Base-by-base conservation (phyloP, 83 land plant species). In the Picea mariana region DNA sequence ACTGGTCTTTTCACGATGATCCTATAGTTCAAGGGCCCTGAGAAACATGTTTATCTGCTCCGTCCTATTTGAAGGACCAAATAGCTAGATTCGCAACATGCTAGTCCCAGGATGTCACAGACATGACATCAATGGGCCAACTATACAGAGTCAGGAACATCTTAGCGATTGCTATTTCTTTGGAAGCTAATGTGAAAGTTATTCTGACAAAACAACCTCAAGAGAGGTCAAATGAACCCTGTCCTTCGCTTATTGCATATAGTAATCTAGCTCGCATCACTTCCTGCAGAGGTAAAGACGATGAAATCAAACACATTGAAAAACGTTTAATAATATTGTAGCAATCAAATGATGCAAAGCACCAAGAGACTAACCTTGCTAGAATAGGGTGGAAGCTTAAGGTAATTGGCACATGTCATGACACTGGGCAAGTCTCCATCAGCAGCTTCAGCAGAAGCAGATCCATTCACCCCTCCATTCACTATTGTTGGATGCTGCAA, bases 381-480 rank as follows among this genome's bases (percentile, higher is more conserved):
- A 52, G 99, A 93, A 82, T 98, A 98, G 58, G 99, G 93, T 8
- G 99, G 99, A 72, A 98, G 89, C 87, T 98, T 98, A 76, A 98
- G 89, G 84, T 98, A 98, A 83, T 98, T 98, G 24, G 95, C 96
- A 84, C 99, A 98, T 20, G 99, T 98, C 99, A 98, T 98, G 6
- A 93, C 99, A 83, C 99, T 98, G 6, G 99, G 99, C 80, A 98
- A 79, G 62, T 96, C 99, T 62, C 85, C 85, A 86, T 98, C 99
- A 1, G 85, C 90, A 21, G 52, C 83, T 80, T 97, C 98, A 16
- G 92, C 87, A 31, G 89, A 79, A 9, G 92, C 98, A 76, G 89
- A 73, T 21, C 86, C 93, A 83, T 91, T 92, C 6, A 86, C 68
- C 34, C 89, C 87, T 15, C 87, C 80, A 55, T 78, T 92, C 27